phyloP scores from a whole-genome alignment of 2,329 filamentous ascomycete species.

The Talaromyces sp. region DNA sequence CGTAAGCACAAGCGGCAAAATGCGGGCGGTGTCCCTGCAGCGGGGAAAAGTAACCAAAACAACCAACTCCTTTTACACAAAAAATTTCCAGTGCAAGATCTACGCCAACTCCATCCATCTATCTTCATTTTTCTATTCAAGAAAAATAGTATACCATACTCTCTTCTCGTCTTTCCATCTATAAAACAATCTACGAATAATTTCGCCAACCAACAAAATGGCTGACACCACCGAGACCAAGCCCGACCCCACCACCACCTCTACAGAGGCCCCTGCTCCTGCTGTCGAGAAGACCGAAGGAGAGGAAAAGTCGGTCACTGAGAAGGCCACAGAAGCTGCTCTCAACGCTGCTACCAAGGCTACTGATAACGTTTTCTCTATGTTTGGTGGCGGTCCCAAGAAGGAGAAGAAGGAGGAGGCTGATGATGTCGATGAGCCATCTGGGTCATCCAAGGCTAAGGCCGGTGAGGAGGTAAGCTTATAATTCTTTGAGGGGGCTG shows the following conservation, averaged over 20 bases:
- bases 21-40: constrained; percentile 7
- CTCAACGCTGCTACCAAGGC: constrained; percentile 39
- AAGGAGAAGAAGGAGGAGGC: constrained; percentile 89
- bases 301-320: constrained; percentile 30
- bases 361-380: constrained; percentile 75
- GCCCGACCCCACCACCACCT: constrained; percentile 42
- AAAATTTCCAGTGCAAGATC: constrained; percentile 14
- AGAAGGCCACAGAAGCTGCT: constrained; percentile 31
- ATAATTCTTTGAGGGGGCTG: constrained; percentile 8
- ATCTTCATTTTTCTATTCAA: constrained; percentile 1
- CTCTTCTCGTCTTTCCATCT: neutral
- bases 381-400: constrained; percentile 97
- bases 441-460: constrained; percentile 79
- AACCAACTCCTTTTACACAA: constrained; percentile 15
- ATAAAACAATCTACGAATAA: neutral
- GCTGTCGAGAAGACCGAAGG: constrained; percentile 30
- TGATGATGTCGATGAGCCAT: constrained; percentile 79
- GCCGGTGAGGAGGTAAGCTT: constrained; percentile 57
- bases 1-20: constrained; percentile 2
- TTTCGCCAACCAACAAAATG: constrained; percentile 28
- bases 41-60: constrained; percentile 16
- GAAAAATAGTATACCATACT: constrained; percentile 1
- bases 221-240: constrained; percentile 44
- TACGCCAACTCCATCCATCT: neutral
- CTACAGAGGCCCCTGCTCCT: constrained; percentile 33